Base-by-base conservation (phyloP, 2,329 filamentous ascomycete genomes). In the Colletotrichum endophyticum region DNA sequence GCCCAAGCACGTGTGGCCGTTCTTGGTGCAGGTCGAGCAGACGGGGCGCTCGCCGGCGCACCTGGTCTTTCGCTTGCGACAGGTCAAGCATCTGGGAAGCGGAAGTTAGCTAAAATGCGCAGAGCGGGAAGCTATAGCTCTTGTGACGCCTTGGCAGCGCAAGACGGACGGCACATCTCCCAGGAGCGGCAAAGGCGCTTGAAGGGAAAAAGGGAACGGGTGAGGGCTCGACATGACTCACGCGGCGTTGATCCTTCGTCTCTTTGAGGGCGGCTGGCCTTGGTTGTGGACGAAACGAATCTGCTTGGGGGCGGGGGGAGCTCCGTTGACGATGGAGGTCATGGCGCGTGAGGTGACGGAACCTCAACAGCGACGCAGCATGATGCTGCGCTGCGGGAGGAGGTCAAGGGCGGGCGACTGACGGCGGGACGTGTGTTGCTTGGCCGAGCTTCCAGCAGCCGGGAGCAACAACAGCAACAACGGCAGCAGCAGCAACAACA, bases 281-380 rank as follows among this genome's bases (percentile, higher is more conserved):
- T 96, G 94, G 81, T 93, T 95, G 79, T 95, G 94, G 80, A 96
- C 94, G 84, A 96, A 96, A 80, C 94, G 93, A 79, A 95, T 95
- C 83, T 91, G 89, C 84, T 91, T 92, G 73, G 86, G 89, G 62
- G 87, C 84, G 74, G 88, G 86, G 77, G 86, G 81, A 80, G 82
- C 80, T 79, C 81, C 81, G 80, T 87, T 88, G 80, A 86, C 83
- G 80, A 87, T 82, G 64, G 74, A 76, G 70, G 66, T 78, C 76
- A 78, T 76, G 66, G 70, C 76, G 76, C 76, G 68, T 64, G 39
- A 77, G 69, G 69, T 76, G 63, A 76, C 19, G 59, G 66, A 63
- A 70, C 76, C 64, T 78, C 72, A 75, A 61, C 53, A 67, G 75
- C 62, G 56, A 77, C 39, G 66, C 72, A 75, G 72, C 75, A 77